These are phyloP conservation scores for Pseudoturritis turrita DNA, from an alignment of 345 rosid genomes.

Conservation along the genomic window DNA sequence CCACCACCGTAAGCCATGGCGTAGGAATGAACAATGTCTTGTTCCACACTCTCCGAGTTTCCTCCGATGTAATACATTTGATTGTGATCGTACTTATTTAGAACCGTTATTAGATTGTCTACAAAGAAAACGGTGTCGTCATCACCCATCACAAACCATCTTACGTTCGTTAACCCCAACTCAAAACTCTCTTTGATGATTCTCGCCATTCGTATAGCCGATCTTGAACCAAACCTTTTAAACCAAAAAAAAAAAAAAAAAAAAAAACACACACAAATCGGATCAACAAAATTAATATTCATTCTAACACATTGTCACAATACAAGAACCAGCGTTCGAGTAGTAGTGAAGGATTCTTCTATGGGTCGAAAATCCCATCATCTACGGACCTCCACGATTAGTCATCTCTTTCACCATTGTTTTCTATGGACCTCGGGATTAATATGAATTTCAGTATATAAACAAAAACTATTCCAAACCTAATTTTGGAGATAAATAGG, in stretches of 20 bases:
- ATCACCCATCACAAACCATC: conserved; percentile 96
- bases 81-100: conserved; percentile 69
- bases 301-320: not conserved
- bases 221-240: conserved; percentile 53
- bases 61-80: conserved; percentile 89
- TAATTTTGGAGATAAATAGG: not conserved
- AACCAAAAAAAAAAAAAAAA: not conserved
- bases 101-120: conserved; percentile 63
- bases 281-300: not conserved
- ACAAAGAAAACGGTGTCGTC: conserved; percentile 84
- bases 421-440: no score
- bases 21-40: conserved; percentile 73
- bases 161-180: conserved; percentile 56
- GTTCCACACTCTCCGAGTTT: conserved; percentile 85
- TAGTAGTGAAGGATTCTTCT: no score
- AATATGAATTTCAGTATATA: no score
- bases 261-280: not conserved
- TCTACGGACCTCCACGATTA: no score
- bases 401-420: no score
- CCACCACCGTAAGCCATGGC: conserved; percentile 89
- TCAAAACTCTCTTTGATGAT: conserved; percentile 81
- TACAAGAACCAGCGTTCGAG: no score
- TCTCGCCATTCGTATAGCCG: conserved; percentile 70
- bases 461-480: no score
- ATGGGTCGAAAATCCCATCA: no score